Percentiles rank a stretch among this genome's conserved stretches.
phyloP scores from a whole-genome alignment of 2,329 filamentous ascomycete species.

The Hypomyces perniciosus region DNA sequence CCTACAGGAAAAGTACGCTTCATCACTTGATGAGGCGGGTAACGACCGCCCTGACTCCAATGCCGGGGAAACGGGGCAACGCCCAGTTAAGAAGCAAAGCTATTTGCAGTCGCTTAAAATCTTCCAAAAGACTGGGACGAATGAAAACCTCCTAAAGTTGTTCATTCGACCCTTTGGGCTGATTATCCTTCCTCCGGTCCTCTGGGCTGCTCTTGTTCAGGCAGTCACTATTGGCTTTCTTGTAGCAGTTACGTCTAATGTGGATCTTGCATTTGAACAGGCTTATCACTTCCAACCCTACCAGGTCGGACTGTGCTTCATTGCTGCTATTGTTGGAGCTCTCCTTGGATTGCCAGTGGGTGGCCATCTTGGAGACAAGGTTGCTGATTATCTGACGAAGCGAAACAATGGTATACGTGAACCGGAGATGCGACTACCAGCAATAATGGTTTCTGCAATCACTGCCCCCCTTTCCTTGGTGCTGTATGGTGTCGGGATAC shows the following conservation, averaged over 20 bases:
- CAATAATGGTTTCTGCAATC: conserved; percentile 44
- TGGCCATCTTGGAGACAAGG: conserved; percentile 41
- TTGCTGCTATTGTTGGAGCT: conserved; percentile 42
- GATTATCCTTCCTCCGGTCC: conserved; percentile 44
- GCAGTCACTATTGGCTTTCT: conserved; percentile 51
- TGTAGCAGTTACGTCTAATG: conserved; percentile 50
- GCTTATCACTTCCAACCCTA: conserved; percentile 40
- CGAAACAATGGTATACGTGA: conserved; percentile 51
- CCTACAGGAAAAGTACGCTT: neutral
- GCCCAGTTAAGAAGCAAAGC: conserved; percentile 17
- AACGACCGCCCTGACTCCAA: conserved; percentile 7
- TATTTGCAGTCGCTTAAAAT: conserved; percentile 33
- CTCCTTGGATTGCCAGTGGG: conserved; percentile 44
- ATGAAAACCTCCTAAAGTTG: conserved; percentile 42
- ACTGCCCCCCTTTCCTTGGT: conserved; percentile 42
- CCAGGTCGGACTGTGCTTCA: conserved; percentile 46
- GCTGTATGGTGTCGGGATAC: conserved; percentile 43
- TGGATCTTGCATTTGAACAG: conserved; percentile 35
- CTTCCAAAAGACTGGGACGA: conserved; percentile 36
- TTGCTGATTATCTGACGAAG: conserved; percentile 43
- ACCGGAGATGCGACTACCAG: conserved; percentile 54
- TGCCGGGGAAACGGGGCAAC: conserved; percentile 3
- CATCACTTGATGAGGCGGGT: conserved; percentile 8
- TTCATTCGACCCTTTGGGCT: conserved; percentile 44
- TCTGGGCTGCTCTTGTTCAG: conserved; percentile 50